Conservation (phyloP, 2,329 filamentous ascomycete genomes). For the Bipolaris bicolor region DNA sequence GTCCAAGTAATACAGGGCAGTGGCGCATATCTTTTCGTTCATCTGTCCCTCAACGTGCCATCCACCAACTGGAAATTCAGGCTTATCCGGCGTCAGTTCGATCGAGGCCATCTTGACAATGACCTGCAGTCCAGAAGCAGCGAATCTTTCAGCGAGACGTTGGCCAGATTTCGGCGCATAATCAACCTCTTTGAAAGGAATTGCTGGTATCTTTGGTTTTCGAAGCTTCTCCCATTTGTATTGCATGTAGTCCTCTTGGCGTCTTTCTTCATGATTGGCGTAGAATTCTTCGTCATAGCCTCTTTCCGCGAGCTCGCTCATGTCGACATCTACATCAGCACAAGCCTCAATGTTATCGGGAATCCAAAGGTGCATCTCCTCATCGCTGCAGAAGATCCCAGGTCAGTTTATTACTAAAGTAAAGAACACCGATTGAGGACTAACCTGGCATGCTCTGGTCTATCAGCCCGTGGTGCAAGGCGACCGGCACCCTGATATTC, state of each 20-base stretch:
- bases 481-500: conserved; percentile 19
- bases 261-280: background rate
- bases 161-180: conserved; percentile 18
- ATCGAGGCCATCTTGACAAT: conserved; percentile 69
- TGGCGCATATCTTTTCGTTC: conserved; percentile 70
- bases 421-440: background rate
- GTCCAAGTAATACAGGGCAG: conserved; percentile 68
- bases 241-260: conserved; percentile 2
- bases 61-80: conserved; percentile 59
- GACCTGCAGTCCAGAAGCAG: conserved; percentile 57
- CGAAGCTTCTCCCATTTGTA: conserved; percentile 26
- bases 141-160: conserved; percentile 22
- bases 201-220: conserved; percentile 24
- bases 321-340: conserved; percentile 3
- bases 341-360: conserved; percentile 13
- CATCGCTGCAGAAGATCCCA: conserved; percentile 16
- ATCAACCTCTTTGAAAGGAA: conserved; percentile 19
- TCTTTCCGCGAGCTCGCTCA: background rate
- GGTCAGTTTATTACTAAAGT: background rate
- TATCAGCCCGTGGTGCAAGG: conserved; percentile 11
- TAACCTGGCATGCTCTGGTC: conserved; percentile 3
- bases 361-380: conserved; percentile 21
- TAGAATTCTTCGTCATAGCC: background rate
- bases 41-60: conserved; percentile 59
- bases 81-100: conserved; percentile 64